These are phyloP conservation scores for Amanita muscaria DNA, from an alignment of 768 basidiomycete species.

Conservation along the genomic window DNA sequence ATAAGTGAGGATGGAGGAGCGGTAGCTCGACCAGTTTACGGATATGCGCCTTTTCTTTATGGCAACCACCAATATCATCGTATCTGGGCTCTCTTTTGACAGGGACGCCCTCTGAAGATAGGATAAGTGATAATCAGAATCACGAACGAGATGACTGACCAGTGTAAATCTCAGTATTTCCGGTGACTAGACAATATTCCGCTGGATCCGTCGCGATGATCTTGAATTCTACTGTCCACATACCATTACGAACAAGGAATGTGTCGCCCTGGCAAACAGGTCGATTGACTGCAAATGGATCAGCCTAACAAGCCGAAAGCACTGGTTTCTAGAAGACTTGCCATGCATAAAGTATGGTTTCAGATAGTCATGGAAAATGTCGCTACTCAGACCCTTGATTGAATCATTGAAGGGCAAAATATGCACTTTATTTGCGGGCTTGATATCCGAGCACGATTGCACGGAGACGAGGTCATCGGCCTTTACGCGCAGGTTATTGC, in stretches of 20 bases:
- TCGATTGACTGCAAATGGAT: conserved; percentile 58
- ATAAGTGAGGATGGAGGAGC: conserved; percentile 95
- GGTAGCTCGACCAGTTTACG: conserved; percentile 98
- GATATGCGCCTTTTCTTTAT: conserved; percentile 99
- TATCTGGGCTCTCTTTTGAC: conserved; percentile 99
- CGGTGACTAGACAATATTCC: conserved; percentile 97
- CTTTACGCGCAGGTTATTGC: conserved; percentile 96
- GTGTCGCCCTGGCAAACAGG: conserved; percentile 97
- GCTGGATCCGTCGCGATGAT: conserved; percentile 97
- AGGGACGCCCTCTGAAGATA: conserved; percentile 80
- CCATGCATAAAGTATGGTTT: conserved; percentile 99
- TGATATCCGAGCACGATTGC: conserved; percentile 94
- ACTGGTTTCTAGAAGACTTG: too few species aligned
- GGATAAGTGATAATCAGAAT: conserved; percentile 13
- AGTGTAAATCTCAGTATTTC: conserved; percentile 96
- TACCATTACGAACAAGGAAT: conserved; percentile 97
- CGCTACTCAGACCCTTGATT: conserved; percentile 93
- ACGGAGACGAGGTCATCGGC: conserved; percentile 94
- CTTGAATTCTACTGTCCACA: conserved; percentile 99
- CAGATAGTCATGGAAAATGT: conserved; percentile 97
- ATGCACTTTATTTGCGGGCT: conserved; percentile 97
- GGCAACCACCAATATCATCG: conserved; percentile 98
- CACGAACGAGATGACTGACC: conserved; percentile 30
- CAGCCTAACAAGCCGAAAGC: background rate
- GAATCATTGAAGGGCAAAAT: conserved; percentile 98